Evolutionary conservation across 2,329 filamentous ascomycete species (phyloP).

Genomic region (Aspergillus calidoustus): DNA sequence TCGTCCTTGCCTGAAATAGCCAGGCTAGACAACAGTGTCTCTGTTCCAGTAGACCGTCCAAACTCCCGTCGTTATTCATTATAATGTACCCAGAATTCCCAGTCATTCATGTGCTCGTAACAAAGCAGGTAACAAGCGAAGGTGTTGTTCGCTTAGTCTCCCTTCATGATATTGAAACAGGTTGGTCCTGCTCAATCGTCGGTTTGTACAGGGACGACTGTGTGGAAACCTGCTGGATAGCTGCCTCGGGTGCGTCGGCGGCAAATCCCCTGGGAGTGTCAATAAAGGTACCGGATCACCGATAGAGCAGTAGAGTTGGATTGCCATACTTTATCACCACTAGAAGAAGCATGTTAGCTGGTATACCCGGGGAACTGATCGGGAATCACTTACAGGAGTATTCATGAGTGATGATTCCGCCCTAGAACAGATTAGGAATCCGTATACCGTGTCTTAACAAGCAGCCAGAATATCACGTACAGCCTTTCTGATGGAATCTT

Average conservation of each 20-base stretch:
- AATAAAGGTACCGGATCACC: constrained; percentile 11
- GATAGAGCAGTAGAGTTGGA: constrained; percentile 1
- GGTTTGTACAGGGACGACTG: constrained; percentile 66
- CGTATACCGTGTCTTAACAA: neutral
- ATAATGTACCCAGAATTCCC: neutral
- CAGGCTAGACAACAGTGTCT: neutral
- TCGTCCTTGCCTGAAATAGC: neutral
- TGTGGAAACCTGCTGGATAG: constrained; percentile 69
- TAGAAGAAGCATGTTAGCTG: constrained; percentile 27
- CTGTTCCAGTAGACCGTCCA: neutral
- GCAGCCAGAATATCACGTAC: constrained; percentile 45
- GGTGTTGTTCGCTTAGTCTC: neutral
- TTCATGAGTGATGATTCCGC: constrained; percentile 78
- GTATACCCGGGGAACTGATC: neutral
- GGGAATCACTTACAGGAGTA: constrained; percentile 63
- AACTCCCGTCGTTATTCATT: constrained; percentile 12
- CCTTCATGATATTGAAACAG: constrained; percentile 56
- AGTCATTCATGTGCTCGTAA: neutral
- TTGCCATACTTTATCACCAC: constrained; percentile 48
- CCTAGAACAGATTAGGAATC: constrained; percentile 39
- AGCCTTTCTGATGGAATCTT: constrained; percentile 68
- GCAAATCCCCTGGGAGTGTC: constrained; percentile 69
- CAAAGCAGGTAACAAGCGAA: neutral
- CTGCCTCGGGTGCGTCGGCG: constrained; percentile 70
- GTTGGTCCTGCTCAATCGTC: constrained; percentile 76